Evolutionary conservation across 768 basidiomycete genomes (phyloP), one percentile per base, ranked within the genome.

Genomic region (Termitomyces sp.): DNA sequence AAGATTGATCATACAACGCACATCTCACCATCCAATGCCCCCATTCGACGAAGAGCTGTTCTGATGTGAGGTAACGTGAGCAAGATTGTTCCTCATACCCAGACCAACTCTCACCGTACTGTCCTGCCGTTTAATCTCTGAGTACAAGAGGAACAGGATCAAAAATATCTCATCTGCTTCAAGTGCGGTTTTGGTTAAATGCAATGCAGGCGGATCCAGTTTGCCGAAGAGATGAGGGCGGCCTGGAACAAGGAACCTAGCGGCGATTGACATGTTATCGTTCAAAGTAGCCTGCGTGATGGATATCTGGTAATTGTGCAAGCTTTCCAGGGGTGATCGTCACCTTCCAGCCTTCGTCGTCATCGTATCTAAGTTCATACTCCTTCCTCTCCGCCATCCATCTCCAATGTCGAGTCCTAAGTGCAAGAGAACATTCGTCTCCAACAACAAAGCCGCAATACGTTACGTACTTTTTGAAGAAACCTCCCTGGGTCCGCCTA

Each of bases 201-300:
- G 70, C 29, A 83, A 55, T 0, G 68, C 65, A 9, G 77, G 64
- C 0, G 79, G 75, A 45, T 73, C 72, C 20, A 69, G 56, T 60
- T 80, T 80, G 28, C 70, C 71, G 61, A 82, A 80, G 6, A 83
- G 66, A 54, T 78, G 77, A 3, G 79, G 80, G n/a, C 81, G 76
- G 53, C 72, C 77, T 1, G 80, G 76, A 4, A 80, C 76, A 3
- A 66, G 63, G 44, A 81, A 76, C 5, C 70, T 72, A 5, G 72
- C 80, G 22, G 72, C 75, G 42, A 75, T 64, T 10, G 61, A 67
- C 48, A 66, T 67, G 34, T 65, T 66, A 45, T 66, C 57, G 52
- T 73, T 65, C 50, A 62, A 46, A 54, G 64, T 55, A 53, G 64
- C 63, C 65, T 63, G 55, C 34, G 55, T 28, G n/a, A 62, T 54